Evolutionary conservation across 2,329 filamentous ascomycete species (phyloP).

Genomic region (Neonectria sp.): DNA sequence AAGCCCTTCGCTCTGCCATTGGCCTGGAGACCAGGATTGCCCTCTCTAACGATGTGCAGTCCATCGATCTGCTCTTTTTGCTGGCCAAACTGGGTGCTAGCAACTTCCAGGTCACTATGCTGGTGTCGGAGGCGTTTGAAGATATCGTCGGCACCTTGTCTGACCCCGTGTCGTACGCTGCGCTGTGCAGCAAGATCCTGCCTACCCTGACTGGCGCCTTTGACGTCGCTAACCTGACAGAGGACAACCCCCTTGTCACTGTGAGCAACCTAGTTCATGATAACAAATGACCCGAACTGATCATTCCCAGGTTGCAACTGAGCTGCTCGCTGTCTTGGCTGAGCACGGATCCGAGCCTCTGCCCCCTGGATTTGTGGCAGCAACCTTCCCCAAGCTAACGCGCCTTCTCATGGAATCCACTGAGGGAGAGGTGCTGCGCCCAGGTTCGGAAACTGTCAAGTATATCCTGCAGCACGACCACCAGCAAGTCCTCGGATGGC

Average conservation of each 20-base stretch:
- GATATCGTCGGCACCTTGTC: constrained; percentile 82
- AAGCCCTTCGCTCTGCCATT: constrained; percentile 88
- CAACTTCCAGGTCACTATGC: constrained; percentile 91
- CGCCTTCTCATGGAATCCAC: constrained; percentile 84
- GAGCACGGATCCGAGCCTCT: constrained; percentile 89
- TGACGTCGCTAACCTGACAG: constrained; percentile 87
- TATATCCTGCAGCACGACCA: constrained; percentile 93
- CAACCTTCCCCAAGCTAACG: constrained; percentile 89
- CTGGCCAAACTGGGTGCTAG: constrained; percentile 89
- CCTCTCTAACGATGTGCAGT: constrained; percentile 79
- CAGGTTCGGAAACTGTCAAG: constrained; percentile 88
- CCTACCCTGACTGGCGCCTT: constrained; percentile 92
- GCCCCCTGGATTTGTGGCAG: constrained; percentile 87
- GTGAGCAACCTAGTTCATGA: constrained; percentile 55
- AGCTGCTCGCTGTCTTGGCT: constrained; percentile 85
- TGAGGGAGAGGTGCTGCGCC: constrained; percentile 91
- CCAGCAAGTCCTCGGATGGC: constrained; percentile 90
- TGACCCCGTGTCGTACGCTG: constrained; percentile 78
- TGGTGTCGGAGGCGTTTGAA: constrained; percentile 93
- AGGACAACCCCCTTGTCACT: constrained; percentile 87
- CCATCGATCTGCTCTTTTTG: constrained; percentile 87
- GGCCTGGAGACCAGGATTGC: constrained; percentile 83
- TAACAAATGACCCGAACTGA: constrained; percentile 37
- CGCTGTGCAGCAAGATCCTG: constrained; percentile 87
- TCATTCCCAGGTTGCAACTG: constrained; percentile 77